Evolutionary conservation across 108 stramenopile species (phyloP), one percentile per base, ranked within the genome.

Genomic region (Stephanodiscus minutulus): DNA sequence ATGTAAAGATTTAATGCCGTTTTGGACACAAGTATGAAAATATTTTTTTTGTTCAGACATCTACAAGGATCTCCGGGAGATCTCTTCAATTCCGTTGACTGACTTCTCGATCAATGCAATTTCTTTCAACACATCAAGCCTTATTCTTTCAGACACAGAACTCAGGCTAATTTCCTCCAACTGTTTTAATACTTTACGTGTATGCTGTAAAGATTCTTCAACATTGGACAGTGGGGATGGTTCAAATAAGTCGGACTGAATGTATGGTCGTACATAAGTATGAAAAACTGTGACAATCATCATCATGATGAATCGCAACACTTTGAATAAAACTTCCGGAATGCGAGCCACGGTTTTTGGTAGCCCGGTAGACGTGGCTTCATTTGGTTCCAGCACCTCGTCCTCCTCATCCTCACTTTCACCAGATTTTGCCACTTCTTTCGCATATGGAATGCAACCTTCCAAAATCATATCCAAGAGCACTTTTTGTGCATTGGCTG

Each of bases 131-230:
- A 62, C 18, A 18, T 24, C 36, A 13, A 43, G 8, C 21, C 43
- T 62, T 46, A 22, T 5, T 62, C 36, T 6, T 35, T 75, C 52
- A 29, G 44, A 24, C 22, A 29, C 66, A 58, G 49, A 50, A 25
- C n/a, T 59, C 41, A 48, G 29, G 44, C 66, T 62, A 18, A 68
- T 60, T 25, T 75, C 60, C 29, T 75, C 66, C 74, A 75, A 61
- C 50, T 68, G 37, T 18, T n/a, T 47, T 17, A 75, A 53, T 53
- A 60, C 57, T 44, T 35, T 20, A 1, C 43, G 61, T 43, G 66
- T 53, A 33, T 33, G 58, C 9, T 60, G 17, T 25, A 75, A 43
- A 0, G 61, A 48, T 27, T 68, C 66, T 20, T 68, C 39, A 37
- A 75, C 50, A 8, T 60, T 67, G 12, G 61, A 35, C 7, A 66